phyloP scores from a whole-genome alignment of 192 early-diverging fungal species.

The Rhizoclosmatium sp. region DNA sequence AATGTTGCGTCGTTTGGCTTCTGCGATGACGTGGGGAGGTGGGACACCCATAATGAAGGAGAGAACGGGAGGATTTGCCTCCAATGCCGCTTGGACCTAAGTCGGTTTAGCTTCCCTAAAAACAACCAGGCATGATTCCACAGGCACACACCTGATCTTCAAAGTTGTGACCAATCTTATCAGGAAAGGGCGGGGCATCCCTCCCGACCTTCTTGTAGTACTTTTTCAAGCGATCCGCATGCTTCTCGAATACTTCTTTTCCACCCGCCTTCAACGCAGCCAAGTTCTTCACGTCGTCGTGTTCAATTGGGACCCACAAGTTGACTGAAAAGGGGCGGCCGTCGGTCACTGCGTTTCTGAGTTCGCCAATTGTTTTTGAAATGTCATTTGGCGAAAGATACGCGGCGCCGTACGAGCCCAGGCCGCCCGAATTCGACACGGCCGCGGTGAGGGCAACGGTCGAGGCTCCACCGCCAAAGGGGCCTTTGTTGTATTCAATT shows the following conservation, averaged over 20 bases:
- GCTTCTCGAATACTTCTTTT: not conserved
- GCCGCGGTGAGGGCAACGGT: slow-evolving; percentile 8
- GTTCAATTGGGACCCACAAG: slow-evolving; percentile 4
- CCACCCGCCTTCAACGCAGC: not conserved
- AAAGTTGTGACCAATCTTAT: slow-evolving; percentile 6
- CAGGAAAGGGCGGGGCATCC: not conserved
- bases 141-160: slow-evolving; percentile 14
- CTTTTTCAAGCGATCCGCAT: not conserved
- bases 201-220: slow-evolving; percentile 11
- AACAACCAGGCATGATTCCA: not conserved
- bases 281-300: not conserved
- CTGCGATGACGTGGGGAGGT: slow-evolving; percentile 2
- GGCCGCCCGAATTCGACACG: slow-evolving; percentile 9
- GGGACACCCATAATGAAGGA: slow-evolving; percentile 25
- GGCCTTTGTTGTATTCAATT: not conserved
- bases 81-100: slow-evolving; percentile 13
- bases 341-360: not conserved
- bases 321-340: slow-evolving; percentile 4
- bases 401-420: slow-evolving; percentile 21
- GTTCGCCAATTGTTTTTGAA: not conserved
- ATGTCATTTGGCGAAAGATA: not conserved
- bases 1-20: not conserved
- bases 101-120: not conserved
- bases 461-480: slow-evolving; percentile 22
- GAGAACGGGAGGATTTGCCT: slow-evolving; percentile 10